Percentiles rank a stretch among this genome's conserved stretches.
These are phyloP conservation scores for Yamadazyma jaroonii DNA, from an alignment of 1,139 yeast genomes.

Conservation along the genomic window DNA sequence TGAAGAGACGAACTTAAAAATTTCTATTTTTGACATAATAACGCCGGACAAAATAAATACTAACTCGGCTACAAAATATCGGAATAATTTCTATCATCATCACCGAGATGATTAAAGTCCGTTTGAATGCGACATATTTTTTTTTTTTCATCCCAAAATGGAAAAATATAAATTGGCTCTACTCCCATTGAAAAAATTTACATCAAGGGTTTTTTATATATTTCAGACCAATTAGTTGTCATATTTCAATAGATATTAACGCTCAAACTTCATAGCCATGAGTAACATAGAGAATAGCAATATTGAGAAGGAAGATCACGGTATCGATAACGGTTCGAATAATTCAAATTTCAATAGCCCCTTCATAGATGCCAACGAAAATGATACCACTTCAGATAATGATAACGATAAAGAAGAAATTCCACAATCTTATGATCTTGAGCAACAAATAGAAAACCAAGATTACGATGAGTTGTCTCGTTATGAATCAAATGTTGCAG, in stretches of 20 bases:
- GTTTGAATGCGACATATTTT: not conserved
- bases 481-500: constrained; percentile 24
- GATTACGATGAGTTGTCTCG: constrained; percentile 26
- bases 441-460: constrained; percentile 2
- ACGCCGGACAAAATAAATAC: not conserved
- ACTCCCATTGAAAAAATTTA: not conserved
- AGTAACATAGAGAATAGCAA: not conserved
- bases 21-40: too few species aligned
- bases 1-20: too few species aligned
- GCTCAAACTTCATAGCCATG: too few species aligned
- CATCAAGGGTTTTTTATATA: not conserved
- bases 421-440: constrained; percentile 5
- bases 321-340: not conserved
- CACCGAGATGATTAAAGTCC: not conserved
- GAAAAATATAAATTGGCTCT: constrained; percentile 2
- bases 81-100: not conserved
- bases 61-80: not conserved
- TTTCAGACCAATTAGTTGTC: not conserved
- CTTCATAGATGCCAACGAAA: not conserved
- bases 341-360: not conserved
- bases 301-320: not conserved
- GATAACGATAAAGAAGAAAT: constrained; percentile 1
- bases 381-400: not conserved
- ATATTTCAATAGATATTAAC: not conserved
- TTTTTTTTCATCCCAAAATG: constrained; percentile 1